phyloP scores from a whole-genome alignment of 306 rosid species.

The Quercus robur region DNA sequence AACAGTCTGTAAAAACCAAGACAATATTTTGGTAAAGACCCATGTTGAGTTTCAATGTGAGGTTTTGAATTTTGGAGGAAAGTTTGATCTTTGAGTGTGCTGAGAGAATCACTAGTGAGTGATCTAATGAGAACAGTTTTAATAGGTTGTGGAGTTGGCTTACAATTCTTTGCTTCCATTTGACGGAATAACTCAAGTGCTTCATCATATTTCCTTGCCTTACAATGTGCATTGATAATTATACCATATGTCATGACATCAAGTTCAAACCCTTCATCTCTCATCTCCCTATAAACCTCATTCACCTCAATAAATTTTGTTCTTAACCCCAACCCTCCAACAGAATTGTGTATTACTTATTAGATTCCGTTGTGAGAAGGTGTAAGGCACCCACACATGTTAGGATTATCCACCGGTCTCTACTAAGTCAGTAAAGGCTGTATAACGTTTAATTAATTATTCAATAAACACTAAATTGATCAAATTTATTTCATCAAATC shows the following conservation, averaged over 20 bases:
- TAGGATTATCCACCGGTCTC: too few relatives aligned
- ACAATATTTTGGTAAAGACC: background rate
- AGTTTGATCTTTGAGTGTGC: slow-evolving; percentile 1
- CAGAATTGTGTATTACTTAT: slow-evolving; percentile 57
- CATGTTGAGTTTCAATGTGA: background rate
- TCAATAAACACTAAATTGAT: too few relatives aligned
- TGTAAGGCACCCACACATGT: too few relatives aligned
- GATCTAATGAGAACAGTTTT: background rate
- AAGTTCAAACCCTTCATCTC: slow-evolving; percentile 56
- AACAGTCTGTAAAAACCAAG: slow-evolving; percentile 12
- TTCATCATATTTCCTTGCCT: slow-evolving; percentile 55
- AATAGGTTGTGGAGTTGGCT: slow-evolving; percentile 52
- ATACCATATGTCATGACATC: slow-evolving; percentile 79
- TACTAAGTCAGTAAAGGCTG: too few relatives aligned
- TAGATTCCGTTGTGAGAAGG: too few relatives aligned
- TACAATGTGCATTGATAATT: slow-evolving; percentile 66
- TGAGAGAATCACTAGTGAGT: slow-evolving; percentile 2
- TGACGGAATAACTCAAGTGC: slow-evolving; percentile 54
- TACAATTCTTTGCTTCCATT: slow-evolving; percentile 49
- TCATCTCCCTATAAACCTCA: slow-evolving; percentile 78
- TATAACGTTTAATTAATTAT: too few relatives aligned
- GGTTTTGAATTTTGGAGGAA: background rate
- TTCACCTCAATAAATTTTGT: slow-evolving; percentile 52
- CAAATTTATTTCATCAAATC: too few relatives aligned
- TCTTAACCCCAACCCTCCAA: slow-evolving; percentile 88